Evolutionary conservation across 23 red algal genomes (phyloP).

Genomic region (Gracilaria domingensis): DNA sequence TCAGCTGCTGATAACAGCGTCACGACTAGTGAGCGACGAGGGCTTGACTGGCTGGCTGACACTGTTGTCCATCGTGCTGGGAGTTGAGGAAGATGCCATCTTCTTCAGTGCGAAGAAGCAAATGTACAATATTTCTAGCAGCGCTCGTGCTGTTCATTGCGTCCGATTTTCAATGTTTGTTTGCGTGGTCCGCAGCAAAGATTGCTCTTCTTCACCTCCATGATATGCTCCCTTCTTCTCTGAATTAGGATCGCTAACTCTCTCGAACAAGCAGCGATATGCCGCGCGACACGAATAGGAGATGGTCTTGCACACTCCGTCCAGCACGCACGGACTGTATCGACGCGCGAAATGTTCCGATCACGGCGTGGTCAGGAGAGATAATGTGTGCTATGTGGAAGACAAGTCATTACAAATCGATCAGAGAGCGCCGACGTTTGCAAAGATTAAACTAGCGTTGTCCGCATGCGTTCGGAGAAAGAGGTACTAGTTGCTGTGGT

Average conservation of each 20-base stretch:
- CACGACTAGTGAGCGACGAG: no score
- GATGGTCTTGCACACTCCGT: constrained; percentile 68
- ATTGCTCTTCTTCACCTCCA: constrained; percentile 71
- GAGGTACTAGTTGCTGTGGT: constrained; percentile 86
- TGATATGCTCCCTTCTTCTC: constrained; percentile 70
- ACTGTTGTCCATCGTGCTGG: not conserved
- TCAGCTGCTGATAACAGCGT: not conserved
- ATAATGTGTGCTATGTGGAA: constrained; percentile 21
- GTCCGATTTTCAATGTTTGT: not conserved
- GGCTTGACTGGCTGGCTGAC: not conserved
- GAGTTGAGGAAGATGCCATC: not conserved
- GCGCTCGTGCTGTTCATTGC: not conserved
- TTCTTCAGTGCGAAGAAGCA: not conserved
- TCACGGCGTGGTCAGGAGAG: constrained; percentile 5
- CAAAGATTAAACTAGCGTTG: constrained; percentile 75
- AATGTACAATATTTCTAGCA: not conserved
- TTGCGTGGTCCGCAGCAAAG: not conserved
- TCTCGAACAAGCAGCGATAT: constrained; percentile 84
- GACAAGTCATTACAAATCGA: constrained; percentile 59
- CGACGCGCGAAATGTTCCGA: constrained; percentile 1
- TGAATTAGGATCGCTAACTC: constrained; percentile 53
- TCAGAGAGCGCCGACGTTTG: constrained; percentile 74
- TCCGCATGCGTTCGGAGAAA: constrained; percentile 74
- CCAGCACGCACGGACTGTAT: constrained; percentile 65
- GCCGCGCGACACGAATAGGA: constrained; percentile 74